A percentile compares a stretch with the other conserved stretches of the same genome.
These are phyloP conservation scores for Wickerhamomyces mucosus DNA, from an alignment of 805 yeast species.

Conservation along the genomic window DNA sequence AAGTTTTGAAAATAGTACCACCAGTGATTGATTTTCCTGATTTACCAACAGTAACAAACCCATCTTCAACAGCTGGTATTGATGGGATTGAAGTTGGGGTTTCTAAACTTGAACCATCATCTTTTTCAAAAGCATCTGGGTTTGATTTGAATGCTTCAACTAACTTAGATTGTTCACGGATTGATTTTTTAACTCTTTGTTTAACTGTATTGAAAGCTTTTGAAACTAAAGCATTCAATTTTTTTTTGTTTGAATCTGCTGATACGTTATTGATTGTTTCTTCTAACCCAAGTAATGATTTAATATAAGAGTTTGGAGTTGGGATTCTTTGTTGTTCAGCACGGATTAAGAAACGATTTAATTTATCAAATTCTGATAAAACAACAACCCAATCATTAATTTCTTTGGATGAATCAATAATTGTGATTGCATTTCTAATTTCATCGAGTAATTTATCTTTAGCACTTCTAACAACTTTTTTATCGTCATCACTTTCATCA, in stretches of 20 bases:
- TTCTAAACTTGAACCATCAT: constrained; percentile 22
- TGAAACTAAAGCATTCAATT: constrained; percentile 72
- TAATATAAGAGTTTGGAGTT: constrained; percentile 64
- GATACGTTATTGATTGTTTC: constrained; percentile 47
- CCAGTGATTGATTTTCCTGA: constrained; percentile 17
- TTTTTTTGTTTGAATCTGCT: constrained; percentile 47
- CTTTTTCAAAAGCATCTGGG: constrained; percentile 68
- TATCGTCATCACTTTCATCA: constrained; percentile 57
- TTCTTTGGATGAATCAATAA: constrained; percentile 59
- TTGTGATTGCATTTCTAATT: constrained; percentile 54
- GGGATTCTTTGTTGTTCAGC: constrained; percentile 68
- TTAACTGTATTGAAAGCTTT: constrained; percentile 79
- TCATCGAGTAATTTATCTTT: constrained; percentile 90
- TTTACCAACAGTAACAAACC: constrained; percentile 26
- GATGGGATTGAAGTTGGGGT: constrained; percentile 10
- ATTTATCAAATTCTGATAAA: constrained; percentile 67
- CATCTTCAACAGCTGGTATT: constrained; percentile 20
- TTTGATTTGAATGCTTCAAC: constrained; percentile 51
- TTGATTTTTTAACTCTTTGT: constrained; percentile 79
- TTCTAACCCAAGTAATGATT: constrained; percentile 62
- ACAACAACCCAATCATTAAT: constrained; percentile 74
- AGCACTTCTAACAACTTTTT: constrained; percentile 84
- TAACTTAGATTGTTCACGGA: constrained; percentile 56
- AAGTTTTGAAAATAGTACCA: constrained; percentile 51
- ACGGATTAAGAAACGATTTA: constrained; percentile 56